Evolutionary conservation across 495 filamentous ascomycete genomes (phyloP), one percentile per base, ranked within the genome.

Genomic region (Tuber aestivum): DNA sequence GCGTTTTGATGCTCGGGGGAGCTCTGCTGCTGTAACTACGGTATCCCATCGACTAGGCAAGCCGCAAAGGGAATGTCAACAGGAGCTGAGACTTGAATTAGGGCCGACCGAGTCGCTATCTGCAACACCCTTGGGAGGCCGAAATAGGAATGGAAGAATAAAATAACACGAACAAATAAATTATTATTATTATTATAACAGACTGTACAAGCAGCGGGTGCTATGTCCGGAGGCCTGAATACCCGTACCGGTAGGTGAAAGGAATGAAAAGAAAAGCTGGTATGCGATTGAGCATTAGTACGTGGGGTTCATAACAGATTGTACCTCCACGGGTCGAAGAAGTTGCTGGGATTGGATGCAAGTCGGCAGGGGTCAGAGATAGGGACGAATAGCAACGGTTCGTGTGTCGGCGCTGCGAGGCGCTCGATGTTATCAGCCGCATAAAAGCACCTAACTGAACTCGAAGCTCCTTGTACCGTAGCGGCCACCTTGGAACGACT

Each of bases 381-480:
- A 79, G 76, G 69, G 78, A 72, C 78, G 76, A 77, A 77, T 79
- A 35, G 77, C 77, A 78, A 75, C 71, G 71, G 48, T 70, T 74
- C 41, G 71, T 74, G n/a, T 16, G 56, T 18, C 56, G 16, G 56
- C 72, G 74, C 75, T 78, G 78, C 78, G 76, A 79, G 76, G 70
- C 69, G 78, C 76, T 71, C 77, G 50, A 79, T 78, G 72, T 72
- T 77, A 78, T 79, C 78, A 78, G 76, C 78, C 78, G 78, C 77
- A 79, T 79, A 79, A 76, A 73, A 76, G 75, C 79, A 75, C 78
- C 78, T 73, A 79, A 78, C 78, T 79, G 41, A 79, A 79, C 76
- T 45, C 40, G 73, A 75, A 76, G 65, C 56, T 71, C 70, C 44
- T 73, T 65, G n/a, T 65, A 65, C 56, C n/a, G 56, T 70, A 76